A percentile compares a stretch with the other conserved stretches of the same genome.
Evolutionary conservation across 352 stramenopile species (phyloP).

Genomic region (Globisporangium uncinulatum): DNA sequence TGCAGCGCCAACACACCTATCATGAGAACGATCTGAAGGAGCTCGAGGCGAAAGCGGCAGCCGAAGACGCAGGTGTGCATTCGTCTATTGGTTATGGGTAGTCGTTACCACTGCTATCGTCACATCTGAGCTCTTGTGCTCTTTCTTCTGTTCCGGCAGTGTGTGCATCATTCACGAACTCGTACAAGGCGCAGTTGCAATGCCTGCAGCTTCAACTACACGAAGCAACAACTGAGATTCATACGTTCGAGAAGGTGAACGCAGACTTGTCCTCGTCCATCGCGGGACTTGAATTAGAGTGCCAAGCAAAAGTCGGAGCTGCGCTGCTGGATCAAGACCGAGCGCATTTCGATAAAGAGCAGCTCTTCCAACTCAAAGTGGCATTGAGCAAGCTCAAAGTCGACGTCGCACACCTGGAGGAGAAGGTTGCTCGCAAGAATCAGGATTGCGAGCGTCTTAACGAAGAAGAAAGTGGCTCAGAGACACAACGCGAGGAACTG

Average conservation of each 20-base stretch:
- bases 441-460: neutral
- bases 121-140: too few relatives aligned
- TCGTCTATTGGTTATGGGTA: neutral
- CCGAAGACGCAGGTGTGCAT: slow-evolving; percentile 7
- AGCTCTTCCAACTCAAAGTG: slow-evolving; percentile 5
- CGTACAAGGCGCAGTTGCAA: slow-evolving; percentile 6
- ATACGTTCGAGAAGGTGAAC: neutral
- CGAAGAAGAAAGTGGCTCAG: neutral
- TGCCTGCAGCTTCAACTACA: slow-evolving; percentile 1
- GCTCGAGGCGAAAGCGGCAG: slow-evolving; percentile 1
- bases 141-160: neutral
- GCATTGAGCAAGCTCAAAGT: slow-evolving; percentile 3
- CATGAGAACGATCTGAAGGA: slow-evolving; percentile 8
- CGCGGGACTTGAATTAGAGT: slow-evolving; percentile 1
- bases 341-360: slow-evolving; percentile 2
- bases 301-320: slow-evolving; percentile 3
- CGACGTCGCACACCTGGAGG: slow-evolving; percentile 1
- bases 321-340: neutral
- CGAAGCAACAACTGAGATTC: neutral
- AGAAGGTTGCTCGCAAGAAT: neutral
- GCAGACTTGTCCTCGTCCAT: neutral
- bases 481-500: slow-evolving; percentile 4
- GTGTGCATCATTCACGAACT: neutral
- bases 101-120: neutral
- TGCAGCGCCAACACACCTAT: slow-evolving; percentile 8